Conservation (phyloP, 345 rosid genomes). For the Syzygium grande region DNA sequence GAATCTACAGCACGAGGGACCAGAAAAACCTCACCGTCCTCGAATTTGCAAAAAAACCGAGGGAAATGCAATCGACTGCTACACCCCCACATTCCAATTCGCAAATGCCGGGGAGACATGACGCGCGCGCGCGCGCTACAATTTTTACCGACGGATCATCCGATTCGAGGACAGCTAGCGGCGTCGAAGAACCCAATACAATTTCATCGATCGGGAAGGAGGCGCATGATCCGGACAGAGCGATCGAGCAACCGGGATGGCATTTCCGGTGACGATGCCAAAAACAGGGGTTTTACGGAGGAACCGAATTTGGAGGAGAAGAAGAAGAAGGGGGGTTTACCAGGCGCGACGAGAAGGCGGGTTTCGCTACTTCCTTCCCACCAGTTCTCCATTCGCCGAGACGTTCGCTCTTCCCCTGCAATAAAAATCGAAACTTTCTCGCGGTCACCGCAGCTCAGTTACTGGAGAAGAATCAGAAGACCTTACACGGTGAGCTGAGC, state of each 20-base stretch:
- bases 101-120: neutral
- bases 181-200: neutral
- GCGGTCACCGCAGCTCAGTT: neutral
- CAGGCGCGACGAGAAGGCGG: slow-evolving; percentile 37
- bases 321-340: slow-evolving; percentile 7
- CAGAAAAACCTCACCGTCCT: neutral
- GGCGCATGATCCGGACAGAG: neutral
- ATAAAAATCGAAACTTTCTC: neutral
- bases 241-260: neutral
- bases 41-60: neutral
- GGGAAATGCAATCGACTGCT: neutral
- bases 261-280: neutral
- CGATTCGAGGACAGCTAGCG: neutral
- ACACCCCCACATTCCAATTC: neutral
- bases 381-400: neutral
- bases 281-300: neutral
- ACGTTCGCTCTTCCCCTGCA: neutral
- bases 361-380: slow-evolving; percentile 17
- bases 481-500: too few species aligned
- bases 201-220: neutral
- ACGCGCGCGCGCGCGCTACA: neutral
- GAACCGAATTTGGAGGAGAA: neutral
- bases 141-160: neutral
- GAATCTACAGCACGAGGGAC: slow-evolving; percentile 11
- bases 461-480: too few species aligned